These are phyloP conservation scores for Chlorella variabilis DNA, from an alignment of 163 green algal genomes.

Conservation along the genomic window DNA sequence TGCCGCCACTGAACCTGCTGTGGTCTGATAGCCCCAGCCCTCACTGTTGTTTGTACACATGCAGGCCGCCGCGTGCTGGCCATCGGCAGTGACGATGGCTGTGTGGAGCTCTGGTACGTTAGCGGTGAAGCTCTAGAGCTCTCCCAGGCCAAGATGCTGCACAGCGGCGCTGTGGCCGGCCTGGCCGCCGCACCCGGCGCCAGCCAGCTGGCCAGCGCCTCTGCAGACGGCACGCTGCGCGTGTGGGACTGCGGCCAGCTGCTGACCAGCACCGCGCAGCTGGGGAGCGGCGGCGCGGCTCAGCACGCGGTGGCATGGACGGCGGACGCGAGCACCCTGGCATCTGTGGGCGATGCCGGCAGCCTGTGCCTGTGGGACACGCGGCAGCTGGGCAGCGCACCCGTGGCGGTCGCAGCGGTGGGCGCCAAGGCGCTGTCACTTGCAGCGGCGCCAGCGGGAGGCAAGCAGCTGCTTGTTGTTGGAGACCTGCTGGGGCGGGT, in stretches of 20 bases:
- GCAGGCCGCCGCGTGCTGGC: conserved; percentile 22
- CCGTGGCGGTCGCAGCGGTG: not conserved
- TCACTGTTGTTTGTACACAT: not conserved
- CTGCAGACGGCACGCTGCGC: conserved; percentile 18
- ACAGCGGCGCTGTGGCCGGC: not conserved
- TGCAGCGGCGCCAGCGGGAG: not conserved
- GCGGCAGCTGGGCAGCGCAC: not conserved
- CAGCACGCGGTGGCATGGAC: not conserved
- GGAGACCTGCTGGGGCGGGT: conserved; percentile 15
- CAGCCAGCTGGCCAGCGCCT: conserved; percentile 10
- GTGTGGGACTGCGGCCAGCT: conserved; percentile 20
- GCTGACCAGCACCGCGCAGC: conserved; percentile 18
- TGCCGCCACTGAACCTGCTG: not conserved
- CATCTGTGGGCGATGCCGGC: not conserved
- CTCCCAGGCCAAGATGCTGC: not conserved
- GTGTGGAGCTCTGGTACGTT: conserved; percentile 21
- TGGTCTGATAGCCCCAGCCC: no score
- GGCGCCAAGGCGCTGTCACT: conserved; percentile 16
- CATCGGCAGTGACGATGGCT: conserved; percentile 20
- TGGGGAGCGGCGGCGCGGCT: conserved; percentile 1
- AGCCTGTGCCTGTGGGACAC: conserved; percentile 15
- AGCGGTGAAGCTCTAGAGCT: not conserved
- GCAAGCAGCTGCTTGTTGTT: not conserved
- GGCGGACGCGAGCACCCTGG: not conserved
- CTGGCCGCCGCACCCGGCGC: not conserved